Evolutionary conservation across 768 basidiomycete species (phyloP).

Genomic region (Boletus speciosus): DNA sequence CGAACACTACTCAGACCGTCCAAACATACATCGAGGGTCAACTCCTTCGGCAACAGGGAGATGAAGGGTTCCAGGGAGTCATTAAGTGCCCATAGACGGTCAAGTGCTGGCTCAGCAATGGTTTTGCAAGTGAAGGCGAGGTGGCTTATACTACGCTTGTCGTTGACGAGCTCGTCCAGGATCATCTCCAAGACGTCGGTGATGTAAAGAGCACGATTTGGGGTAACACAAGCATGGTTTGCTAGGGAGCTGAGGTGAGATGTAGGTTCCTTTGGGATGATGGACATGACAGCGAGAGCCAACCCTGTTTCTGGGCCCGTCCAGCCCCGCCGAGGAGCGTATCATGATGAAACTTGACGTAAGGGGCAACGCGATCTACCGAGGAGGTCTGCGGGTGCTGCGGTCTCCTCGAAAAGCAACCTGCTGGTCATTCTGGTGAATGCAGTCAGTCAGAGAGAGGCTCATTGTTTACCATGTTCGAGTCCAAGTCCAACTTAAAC

Average conservation of each 20-base stretch:
- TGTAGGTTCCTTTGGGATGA: background rate
- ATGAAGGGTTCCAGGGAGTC: slow-evolving; percentile 25
- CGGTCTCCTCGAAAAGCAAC: background rate
- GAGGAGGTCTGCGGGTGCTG: background rate
- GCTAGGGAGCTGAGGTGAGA: background rate
- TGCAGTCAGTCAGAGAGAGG: background rate
- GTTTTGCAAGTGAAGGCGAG: slow-evolving; percentile 22
- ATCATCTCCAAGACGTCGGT: slow-evolving; percentile 23
- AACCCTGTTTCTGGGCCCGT: too few species aligned
- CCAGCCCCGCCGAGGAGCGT: background rate
- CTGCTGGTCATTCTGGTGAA: background rate
- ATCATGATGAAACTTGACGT: slow-evolving; percentile 1
- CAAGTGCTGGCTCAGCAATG: slow-evolving; percentile 18
- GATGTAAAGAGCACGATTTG: slow-evolving; percentile 15
- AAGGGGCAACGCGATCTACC: slow-evolving; percentile 1
- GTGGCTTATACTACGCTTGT: slow-evolving; percentile 15
- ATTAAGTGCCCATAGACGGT: slow-evolving; percentile 24
- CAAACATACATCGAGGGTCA: slow-evolving; percentile 20
- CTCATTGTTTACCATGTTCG: background rate
- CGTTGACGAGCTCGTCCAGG: slow-evolving; percentile 17
- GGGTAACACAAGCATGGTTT: background rate
- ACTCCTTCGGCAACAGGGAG: slow-evolving; percentile 17
- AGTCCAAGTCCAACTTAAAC: background rate
- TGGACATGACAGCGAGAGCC: slow-evolving; percentile 6
- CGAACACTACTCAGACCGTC: background rate